Base-by-base conservation (phyloP, 169 alveolate species). In the Amoebophrya sp. region DNA sequence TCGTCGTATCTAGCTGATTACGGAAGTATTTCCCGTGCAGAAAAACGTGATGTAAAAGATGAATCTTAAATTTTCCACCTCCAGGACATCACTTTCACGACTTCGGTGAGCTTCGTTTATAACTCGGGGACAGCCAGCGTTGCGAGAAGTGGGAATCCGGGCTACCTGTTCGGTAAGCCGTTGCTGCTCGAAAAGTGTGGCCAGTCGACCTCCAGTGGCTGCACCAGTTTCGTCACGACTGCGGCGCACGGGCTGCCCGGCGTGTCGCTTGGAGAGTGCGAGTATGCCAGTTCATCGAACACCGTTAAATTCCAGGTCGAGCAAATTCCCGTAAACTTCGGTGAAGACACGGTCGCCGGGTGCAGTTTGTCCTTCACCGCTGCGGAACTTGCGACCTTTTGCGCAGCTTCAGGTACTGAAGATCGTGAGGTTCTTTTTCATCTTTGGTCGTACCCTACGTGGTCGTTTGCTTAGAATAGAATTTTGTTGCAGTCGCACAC, bases 101-200 rank as follows among this genome's bases (percentile, higher is more conserved):
- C 83, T 7, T 66, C 83, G 83, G 83, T 66, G 29, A 66, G 32
- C 18, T 66, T 66, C 35, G 83, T 66, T 25, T 25, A 2, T 2
- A 25, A 66, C 35, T 18, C 83, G 32, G 83, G 32, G 7, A 66
- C 83, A 25, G 35, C 32, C 35, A 66, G 35, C 35, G 32, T 25
- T n/a, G 12, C 83, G 10, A 66, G 10, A 25, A 66, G 35, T 25
- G 83, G 83, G 10, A 66, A 66, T 66, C 83, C 83, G 12, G 83
- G 83, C 32, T 66, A 66, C 35, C 83, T 2, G 7, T 66, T 66
- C 83, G 83, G 83, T 0, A 7, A 7, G 39, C 83, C 83, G 39
- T n/a, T 66, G 29, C 83, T 66, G 12, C 35, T 66, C 83, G 83
- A 66, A 66, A 66, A 66, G 83, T 66, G 83, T 25, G 83, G 83